phyloP scores from a whole-genome alignment of 371 early-diverging fungal genomes.

The Apophysomyces variabilis region DNA sequence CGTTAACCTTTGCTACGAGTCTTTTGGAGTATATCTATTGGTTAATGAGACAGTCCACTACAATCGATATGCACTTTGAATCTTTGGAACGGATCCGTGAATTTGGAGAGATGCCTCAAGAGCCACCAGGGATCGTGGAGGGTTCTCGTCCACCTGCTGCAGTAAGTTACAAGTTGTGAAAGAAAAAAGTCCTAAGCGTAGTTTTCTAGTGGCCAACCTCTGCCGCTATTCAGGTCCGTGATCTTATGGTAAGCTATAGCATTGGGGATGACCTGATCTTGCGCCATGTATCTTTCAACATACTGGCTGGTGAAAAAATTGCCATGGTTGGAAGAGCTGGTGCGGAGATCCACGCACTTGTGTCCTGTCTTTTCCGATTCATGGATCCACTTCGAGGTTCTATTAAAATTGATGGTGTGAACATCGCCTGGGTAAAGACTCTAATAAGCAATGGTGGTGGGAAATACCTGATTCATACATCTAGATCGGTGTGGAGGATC shows the following conservation, averaged over 20 bases:
- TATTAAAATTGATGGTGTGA: conserved; percentile 78
- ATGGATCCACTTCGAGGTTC: conserved; percentile 72
- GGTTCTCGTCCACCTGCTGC: conserved; percentile 61
- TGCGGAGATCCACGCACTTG: conserved; percentile 74
- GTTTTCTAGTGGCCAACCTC: conserved; percentile 71
- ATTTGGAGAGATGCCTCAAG: conserved; percentile 74
- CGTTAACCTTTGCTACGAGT: conserved; percentile 70
- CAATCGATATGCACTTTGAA: conserved; percentile 86
- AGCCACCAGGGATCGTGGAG: conserved; percentile 66
- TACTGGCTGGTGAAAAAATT: conserved; percentile 68
- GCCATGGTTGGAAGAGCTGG: conserved; percentile 80
- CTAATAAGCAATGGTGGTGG: neutral
- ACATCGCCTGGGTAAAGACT: conserved; percentile 61
- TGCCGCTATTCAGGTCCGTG: conserved; percentile 69
- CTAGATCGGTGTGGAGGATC: conserved; percentile 68
- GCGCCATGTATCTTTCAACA: conserved; percentile 60
- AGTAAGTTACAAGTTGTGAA: conserved; percentile 29
- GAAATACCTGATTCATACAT: neutral
- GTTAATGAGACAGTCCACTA: conserved; percentile 78
- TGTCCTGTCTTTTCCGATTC: conserved; percentile 76
- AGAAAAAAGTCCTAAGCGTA: neutral
- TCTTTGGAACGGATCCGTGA: conserved; percentile 82
- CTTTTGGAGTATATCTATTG: conserved; percentile 74
- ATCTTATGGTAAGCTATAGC: conserved; percentile 60
- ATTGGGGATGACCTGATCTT: conserved; percentile 63